phyloP scores from a whole-genome alignment of 352 stramenopile genomes.

The Pythium vanterpoolii region DNA sequence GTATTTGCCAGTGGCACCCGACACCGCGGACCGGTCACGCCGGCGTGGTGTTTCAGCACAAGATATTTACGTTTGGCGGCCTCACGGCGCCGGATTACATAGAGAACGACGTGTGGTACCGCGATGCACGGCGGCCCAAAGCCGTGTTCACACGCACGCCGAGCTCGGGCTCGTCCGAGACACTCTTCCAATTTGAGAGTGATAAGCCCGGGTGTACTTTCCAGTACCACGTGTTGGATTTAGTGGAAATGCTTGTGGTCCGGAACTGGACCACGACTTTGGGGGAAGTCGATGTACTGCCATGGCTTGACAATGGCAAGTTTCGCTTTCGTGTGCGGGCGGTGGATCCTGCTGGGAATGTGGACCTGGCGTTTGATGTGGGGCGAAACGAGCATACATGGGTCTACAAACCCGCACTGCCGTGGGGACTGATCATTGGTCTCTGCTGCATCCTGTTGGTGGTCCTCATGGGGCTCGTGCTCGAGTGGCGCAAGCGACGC shows the following conservation, averaged over 20 bases:
- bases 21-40: slow-evolving; percentile 54
- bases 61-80: slow-evolving; percentile 72
- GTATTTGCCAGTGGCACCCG: slow-evolving; percentile 66
- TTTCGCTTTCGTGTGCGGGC: slow-evolving; percentile 90
- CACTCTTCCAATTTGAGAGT: slow-evolving; percentile 85
- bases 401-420: slow-evolving; percentile 89
- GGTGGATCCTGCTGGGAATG: slow-evolving; percentile 91
- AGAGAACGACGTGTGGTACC: slow-evolving; percentile 89
- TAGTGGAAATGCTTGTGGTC: slow-evolving; percentile 81
- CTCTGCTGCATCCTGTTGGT: slow-evolving; percentile 72
- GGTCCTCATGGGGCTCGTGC: slow-evolving; percentile 73
- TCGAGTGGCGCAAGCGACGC: slow-evolving; percentile 90
- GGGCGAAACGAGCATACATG: slow-evolving; percentile 90
- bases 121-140: slow-evolving; percentile 43
- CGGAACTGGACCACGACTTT: slow-evolving; percentile 68
- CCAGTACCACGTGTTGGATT: slow-evolving; percentile 91
- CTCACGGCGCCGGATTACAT: slow-evolving; percentile 60
- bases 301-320: slow-evolving; percentile 76
- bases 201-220: slow-evolving; percentile 89
- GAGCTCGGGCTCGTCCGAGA: slow-evolving; percentile 54
- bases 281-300: slow-evolving; percentile 35
- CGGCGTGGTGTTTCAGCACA: slow-evolving; percentile 71
- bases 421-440: slow-evolving; percentile 87
- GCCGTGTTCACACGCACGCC: slow-evolving; percentile 53
- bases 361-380: slow-evolving; percentile 80